Conservation (phyloP, 768 basidiomycete genomes). For the Flagelloscypha sp. region DNA sequence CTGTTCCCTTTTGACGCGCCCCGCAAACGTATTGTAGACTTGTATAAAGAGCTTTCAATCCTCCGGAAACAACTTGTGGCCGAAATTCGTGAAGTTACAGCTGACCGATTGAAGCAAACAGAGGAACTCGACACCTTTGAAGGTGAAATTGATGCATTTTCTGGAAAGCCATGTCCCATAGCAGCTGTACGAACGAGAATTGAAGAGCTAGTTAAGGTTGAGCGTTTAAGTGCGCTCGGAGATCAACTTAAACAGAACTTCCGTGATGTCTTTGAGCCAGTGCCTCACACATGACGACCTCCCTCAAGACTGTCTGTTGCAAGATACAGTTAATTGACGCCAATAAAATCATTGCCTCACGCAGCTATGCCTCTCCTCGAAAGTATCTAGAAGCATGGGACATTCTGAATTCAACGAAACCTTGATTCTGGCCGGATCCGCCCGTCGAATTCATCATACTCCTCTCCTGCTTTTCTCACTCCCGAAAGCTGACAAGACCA, state of each 20-base stretch:
- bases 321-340: slow-evolving; percentile 21
- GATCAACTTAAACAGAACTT: slow-evolving; percentile 7
- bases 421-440: slow-evolving; percentile 22
- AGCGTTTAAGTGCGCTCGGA: slow-evolving; percentile 1
- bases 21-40: neutral
- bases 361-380: slow-evolving; percentile 22
- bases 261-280: slow-evolving; percentile 15
- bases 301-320: slow-evolving; percentile 15
- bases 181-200: slow-evolving; percentile 2
- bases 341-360: slow-evolving; percentile 12
- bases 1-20: neutral
- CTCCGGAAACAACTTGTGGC: neutral
- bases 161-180: no score
- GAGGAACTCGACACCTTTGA: no score
- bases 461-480: slow-evolving; percentile 31
- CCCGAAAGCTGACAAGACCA: slow-evolving; percentile 21
- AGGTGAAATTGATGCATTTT: neutral
- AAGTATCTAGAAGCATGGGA: slow-evolving; percentile 27
- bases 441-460: slow-evolving; percentile 18
- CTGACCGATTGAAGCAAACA: neutral
- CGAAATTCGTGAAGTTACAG: neutral
- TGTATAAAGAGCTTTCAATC: neutral
- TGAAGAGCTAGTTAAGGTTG: neutral
- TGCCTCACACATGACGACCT: slow-evolving; percentile 16
- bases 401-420: slow-evolving; percentile 23